These are phyloP conservation scores for Stemphylium lycopersici DNA, from an alignment of 2,329 filamentous ascomycete genomes.

Conservation along the genomic window DNA sequence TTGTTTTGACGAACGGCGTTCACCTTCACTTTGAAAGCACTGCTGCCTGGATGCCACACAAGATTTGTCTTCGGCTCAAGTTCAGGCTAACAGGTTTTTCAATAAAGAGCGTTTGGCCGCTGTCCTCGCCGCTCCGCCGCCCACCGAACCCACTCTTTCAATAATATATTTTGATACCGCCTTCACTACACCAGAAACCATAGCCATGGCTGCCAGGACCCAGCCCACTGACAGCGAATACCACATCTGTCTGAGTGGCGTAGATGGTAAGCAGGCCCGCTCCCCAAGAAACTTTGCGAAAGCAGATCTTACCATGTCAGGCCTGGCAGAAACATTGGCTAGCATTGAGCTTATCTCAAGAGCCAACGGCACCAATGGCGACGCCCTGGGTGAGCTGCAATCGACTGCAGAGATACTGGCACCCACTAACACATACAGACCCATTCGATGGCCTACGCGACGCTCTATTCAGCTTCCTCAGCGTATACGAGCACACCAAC, in stretches of 20 bases:
- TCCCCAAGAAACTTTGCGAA: background rate
- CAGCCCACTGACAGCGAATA: too few species aligned
- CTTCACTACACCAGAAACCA: background rate
- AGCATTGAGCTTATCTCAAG: background rate
- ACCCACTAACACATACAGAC: background rate
- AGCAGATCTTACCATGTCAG: background rate
- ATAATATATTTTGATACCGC: too few species aligned
- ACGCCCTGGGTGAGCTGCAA: background rate
- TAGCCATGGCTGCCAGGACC: too few species aligned
- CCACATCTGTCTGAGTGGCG: too few species aligned
- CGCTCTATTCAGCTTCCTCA: background rate
- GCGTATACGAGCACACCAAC: background rate
- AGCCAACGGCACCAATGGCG: background rate
- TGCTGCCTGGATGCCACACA: background rate
- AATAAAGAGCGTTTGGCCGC: background rate
- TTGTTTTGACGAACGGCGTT: background rate
- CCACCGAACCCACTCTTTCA: background rate
- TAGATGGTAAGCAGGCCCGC: background rate
- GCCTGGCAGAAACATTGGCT: background rate
- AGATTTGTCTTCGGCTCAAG: background rate
- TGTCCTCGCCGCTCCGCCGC: background rate
- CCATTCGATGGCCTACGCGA: background rate
- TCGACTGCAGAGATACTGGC: background rate
- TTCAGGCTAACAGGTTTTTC: background rate
- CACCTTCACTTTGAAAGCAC: constrained; percentile 2